phyloP scores from a whole-genome alignment of 257 asterid species.

The Ligustrum vulgare region DNA sequence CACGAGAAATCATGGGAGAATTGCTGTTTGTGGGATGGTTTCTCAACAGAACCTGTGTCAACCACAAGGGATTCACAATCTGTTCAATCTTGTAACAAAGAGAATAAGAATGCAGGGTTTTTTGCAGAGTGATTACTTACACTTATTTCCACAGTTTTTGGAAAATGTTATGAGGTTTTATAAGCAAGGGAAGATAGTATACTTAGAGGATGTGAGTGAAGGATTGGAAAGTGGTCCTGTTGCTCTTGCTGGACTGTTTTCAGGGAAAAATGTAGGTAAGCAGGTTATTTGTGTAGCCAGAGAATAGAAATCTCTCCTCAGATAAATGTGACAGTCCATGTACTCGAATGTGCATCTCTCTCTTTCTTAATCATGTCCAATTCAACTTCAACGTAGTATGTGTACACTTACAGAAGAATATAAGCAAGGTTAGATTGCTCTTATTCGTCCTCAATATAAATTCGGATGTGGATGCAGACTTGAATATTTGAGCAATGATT shows the following conservation, averaged over 20 bases:
- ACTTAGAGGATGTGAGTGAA: constrained; percentile 52
- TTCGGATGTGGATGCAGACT: no score
- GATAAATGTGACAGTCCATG: background rate
- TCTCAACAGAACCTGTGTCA: constrained; percentile 40
- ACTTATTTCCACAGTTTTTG: constrained; percentile 45
- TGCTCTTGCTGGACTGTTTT: constrained; percentile 60
- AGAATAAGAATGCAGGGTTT: constrained; percentile 60
- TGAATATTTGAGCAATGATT: no score
- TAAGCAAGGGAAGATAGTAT: constrained; percentile 59
- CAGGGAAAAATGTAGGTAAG: constrained; percentile 61
- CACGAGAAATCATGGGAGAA: constrained; percentile 58
- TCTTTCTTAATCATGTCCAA: constrained; percentile 2
- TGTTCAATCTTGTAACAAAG: constrained; percentile 42
- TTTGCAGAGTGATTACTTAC: constrained; percentile 52
- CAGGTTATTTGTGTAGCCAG: constrained; percentile 53
- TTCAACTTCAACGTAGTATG: background rate
- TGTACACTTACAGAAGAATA: background rate
- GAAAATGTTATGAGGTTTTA: constrained; percentile 43
- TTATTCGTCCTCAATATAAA: no score
- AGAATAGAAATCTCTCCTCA: constrained; percentile 7
- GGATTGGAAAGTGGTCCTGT: constrained; percentile 61
- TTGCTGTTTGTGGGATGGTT: constrained; percentile 66
- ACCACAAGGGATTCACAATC: constrained; percentile 44
- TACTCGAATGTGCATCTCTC: background rate
- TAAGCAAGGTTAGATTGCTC: background rate